Evolutionary conservation across 2,329 filamentous ascomycete genomes (phyloP).

Genomic region (Nemania diffusa): DNA sequence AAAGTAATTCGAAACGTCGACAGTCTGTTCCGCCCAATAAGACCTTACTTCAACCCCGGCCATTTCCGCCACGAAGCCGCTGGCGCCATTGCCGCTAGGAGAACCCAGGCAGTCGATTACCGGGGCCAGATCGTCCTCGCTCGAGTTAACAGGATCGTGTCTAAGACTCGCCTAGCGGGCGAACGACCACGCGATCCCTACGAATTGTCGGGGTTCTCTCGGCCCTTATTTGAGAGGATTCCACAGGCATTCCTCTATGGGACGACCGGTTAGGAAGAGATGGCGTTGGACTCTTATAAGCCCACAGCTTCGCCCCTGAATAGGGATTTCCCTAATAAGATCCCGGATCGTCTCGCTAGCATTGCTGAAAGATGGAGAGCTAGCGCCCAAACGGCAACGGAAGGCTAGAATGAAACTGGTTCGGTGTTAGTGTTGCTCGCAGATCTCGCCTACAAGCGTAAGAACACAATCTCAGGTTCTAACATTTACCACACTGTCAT

Average conservation of each 20-base stretch:
- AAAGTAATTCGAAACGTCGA: background rate
- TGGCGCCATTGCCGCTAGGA: background rate
- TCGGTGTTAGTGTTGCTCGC: background rate
- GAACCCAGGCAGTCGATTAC: background rate
- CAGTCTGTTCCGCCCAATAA: background rate
- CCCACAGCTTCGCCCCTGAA: too few species aligned
- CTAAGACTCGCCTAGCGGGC: background rate
- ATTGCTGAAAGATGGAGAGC: too few species aligned
- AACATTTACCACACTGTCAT: too few species aligned
- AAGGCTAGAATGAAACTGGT: background rate
- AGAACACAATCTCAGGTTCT: background rate
- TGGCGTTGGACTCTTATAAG: background rate
- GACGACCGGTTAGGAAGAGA: background rate
- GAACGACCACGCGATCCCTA: background rate
- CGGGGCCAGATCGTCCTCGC: background rate
- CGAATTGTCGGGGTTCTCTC: background rate
- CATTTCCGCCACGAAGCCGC: background rate
- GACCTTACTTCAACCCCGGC: conserved; percentile 7
- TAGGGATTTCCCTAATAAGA: too few species aligned
- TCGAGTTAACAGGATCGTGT: background rate
- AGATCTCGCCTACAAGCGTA: background rate
- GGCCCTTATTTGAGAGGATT: background rate
- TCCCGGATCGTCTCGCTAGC: too few species aligned
- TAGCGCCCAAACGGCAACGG: too few species aligned
- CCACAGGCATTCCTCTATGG: background rate